Evolutionary conservation across 208 protist species (phyloP), one percentile per base, ranked within the genome.

Genomic region (Herpetomonas tarakana): DNA sequence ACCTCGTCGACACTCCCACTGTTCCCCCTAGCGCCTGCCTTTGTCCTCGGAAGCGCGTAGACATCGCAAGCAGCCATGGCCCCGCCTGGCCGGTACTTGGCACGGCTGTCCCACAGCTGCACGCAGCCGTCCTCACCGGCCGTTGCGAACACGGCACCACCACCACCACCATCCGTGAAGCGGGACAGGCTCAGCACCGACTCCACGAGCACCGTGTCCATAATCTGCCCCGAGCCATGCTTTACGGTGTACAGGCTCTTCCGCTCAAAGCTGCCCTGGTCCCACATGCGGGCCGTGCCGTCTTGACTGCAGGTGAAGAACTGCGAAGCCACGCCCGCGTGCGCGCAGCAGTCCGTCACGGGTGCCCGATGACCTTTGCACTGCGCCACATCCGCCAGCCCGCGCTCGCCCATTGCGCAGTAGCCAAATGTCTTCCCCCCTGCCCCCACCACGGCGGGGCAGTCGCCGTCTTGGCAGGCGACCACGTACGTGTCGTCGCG

Each of bases 391-490:
- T 93, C 78, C 51, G 88, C 39, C 52, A 88, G 55, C 11, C 83
- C 83, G 21, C 86, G 79, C 58, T 93, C 72, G 27, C 86, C 86
- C 64, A 82, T 86, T 4, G 83, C 80, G 35, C 83, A 91, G 68
- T 79, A 83, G 24, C 81, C 86, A 19, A 86, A 39, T 68, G 86
- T 77, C 53, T 76, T 76, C 2, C 84, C 84, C 3, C 62, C 66
- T 19, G 76, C 56, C 24, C 61, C 65, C 44, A 93, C 72, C 38
- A 93, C 26, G n/a, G 56, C 79, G 1, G 86, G 80, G 29, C 69
- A 63, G 64, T 90, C 83, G 2, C 86, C 86, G 58, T 93, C 86
- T 45, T 93, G 83, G 62, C 83, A 93, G 16, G 80, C 86, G 11
- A 93, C 78, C 51, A 85, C 72, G 68, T 87, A 86, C 12, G 68